phyloP scores from a whole-genome alignment of 176 grass and related monocot species.

The Typha latifolia region DNA sequence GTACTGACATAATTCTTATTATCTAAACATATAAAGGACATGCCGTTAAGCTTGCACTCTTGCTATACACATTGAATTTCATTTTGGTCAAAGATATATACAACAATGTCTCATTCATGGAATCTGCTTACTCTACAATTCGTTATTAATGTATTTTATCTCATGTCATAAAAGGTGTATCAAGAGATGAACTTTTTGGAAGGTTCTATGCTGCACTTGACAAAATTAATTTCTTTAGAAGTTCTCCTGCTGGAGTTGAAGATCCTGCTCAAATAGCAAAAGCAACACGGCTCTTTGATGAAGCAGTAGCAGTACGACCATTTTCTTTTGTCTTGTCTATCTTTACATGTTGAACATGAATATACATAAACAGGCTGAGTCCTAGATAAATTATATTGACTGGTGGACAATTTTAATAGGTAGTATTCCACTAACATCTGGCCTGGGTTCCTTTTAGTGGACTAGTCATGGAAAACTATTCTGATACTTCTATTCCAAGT shows the following conservation, averaged over 20 bases:
- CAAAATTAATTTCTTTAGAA: conserved; percentile 57
- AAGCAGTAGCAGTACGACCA: conserved; percentile 33
- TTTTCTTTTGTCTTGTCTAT: conserved; percentile 10
- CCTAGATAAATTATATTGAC: too few species aligned
- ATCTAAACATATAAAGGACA: not conserved
- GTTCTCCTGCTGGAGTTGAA: conserved; percentile 43
- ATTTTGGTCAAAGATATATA: not conserved
- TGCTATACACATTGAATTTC: not conserved
- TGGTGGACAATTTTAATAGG: too few species aligned
- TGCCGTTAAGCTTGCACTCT: too few species aligned
- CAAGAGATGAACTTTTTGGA: conserved; percentile 59
- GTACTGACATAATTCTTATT: not conserved
- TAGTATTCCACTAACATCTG: too few species aligned
- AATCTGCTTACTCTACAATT: not conserved
- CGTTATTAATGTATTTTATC: not conserved
- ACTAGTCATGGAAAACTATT: too few species aligned
- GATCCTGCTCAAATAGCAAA: conserved; percentile 50
- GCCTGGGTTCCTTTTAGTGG: too few species aligned
- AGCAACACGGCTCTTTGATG: conserved; percentile 52
- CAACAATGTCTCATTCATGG: not conserved
- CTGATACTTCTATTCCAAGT: too few species aligned
- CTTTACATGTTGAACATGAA: not conserved
- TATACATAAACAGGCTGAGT: not conserved
- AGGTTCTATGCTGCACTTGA: conserved; percentile 62
- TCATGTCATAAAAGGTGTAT: conserved; percentile 16